Evolutionary conservation across 2,329 filamentous ascomycete species (phyloP).

Genomic region (Trichoderma oligosporum): DNA sequence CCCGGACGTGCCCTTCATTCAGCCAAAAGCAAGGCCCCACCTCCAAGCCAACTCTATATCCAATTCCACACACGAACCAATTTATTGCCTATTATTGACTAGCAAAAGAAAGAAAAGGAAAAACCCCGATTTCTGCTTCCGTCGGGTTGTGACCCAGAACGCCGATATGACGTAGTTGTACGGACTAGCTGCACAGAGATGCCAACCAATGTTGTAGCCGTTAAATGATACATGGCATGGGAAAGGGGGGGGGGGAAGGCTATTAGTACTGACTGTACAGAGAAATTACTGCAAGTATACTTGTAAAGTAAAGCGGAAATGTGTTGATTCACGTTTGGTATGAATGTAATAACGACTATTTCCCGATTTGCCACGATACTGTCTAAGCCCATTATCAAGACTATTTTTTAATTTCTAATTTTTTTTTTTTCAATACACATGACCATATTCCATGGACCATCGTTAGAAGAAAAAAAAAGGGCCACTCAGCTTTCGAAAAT

Average conservation of each 20-base stretch:
- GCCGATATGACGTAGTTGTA: slow-evolving; percentile 13
- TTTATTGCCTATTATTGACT: slow-evolving; percentile 10
- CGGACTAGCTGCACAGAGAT: slow-evolving; percentile 10
- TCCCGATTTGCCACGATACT: slow-evolving; percentile 6
- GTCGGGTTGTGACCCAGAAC: slow-evolving; percentile 7
- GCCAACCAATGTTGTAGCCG: slow-evolving; percentile 12
- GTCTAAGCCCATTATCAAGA: background rate
- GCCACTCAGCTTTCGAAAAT: slow-evolving; percentile 15
- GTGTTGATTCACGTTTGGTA: slow-evolving; percentile 4
- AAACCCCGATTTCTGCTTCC: slow-evolving; percentile 11
- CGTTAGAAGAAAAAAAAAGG: background rate
- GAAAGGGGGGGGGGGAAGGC: no score
- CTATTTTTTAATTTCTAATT: background rate
- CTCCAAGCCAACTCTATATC: slow-evolving; percentile 16
- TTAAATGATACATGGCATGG: slow-evolving; percentile 12
- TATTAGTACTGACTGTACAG: no score
- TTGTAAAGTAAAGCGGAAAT: no score
- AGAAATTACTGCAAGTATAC: no score
- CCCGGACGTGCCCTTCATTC: slow-evolving; percentile 1
- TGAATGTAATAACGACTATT: background rate
- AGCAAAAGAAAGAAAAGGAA: background rate
- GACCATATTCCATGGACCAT: slow-evolving; percentile 12
- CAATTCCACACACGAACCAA: background rate
- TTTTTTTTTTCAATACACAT: slow-evolving; percentile 13
- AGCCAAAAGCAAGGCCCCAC: slow-evolving; percentile 13